These are phyloP conservation scores for Globisporangium camurandrum DNA, from an alignment of 352 stramenopile genomes.

Conservation along the genomic window DNA sequence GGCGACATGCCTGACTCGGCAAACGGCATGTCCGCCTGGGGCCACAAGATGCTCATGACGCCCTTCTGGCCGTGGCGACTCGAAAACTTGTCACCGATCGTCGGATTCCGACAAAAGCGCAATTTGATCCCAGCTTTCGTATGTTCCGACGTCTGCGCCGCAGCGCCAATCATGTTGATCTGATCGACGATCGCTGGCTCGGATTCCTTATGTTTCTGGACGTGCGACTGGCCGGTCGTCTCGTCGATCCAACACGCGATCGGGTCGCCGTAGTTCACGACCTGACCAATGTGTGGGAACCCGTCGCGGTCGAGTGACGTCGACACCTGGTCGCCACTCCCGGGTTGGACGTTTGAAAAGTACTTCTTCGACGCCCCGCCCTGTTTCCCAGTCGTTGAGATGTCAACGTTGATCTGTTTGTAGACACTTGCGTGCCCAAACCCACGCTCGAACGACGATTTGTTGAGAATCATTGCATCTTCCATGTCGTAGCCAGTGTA, in stretches of 20 bases:
- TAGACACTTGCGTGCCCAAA: slow-evolving; percentile 98
- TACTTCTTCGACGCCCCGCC: slow-evolving; percentile 79
- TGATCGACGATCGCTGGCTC: slow-evolving; percentile 98
- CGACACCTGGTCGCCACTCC: slow-evolving; percentile 49
- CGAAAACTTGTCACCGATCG: slow-evolving; percentile 99
- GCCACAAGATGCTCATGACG: slow-evolving; percentile 98
- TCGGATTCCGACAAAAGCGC: slow-evolving; percentile 97
- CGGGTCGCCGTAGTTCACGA: slow-evolving; percentile 93
- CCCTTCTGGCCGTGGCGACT: slow-evolving; percentile 99
- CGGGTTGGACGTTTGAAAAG: slow-evolving; percentile 90
- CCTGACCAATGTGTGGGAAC: slow-evolving; percentile 93
- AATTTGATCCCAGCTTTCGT: slow-evolving; percentile 94
- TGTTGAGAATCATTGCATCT: slow-evolving; percentile 99
- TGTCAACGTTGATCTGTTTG: slow-evolving; percentile 97
- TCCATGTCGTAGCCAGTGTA: slow-evolving; percentile 98
- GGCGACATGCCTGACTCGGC: slow-evolving; percentile 97
- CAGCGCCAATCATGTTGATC: slow-evolving; percentile 78
- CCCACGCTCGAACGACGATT: slow-evolving; percentile 96
- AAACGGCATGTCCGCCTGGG: slow-evolving; percentile 99
- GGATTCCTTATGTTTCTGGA: slow-evolving; percentile 97
- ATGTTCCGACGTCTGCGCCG: slow-evolving; percentile 64
- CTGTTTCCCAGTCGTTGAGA: slow-evolving; percentile 54
- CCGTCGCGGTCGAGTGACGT: slow-evolving; percentile 93
- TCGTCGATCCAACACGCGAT: slow-evolving; percentile 96
- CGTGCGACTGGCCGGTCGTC: slow-evolving; percentile 84